Percentiles rank a stretch among this genome's conserved stretches.
Conservation (phyloP, 2,329 filamentous ascomycete genomes). For the Raffaelea deltoideospora region DNA sequence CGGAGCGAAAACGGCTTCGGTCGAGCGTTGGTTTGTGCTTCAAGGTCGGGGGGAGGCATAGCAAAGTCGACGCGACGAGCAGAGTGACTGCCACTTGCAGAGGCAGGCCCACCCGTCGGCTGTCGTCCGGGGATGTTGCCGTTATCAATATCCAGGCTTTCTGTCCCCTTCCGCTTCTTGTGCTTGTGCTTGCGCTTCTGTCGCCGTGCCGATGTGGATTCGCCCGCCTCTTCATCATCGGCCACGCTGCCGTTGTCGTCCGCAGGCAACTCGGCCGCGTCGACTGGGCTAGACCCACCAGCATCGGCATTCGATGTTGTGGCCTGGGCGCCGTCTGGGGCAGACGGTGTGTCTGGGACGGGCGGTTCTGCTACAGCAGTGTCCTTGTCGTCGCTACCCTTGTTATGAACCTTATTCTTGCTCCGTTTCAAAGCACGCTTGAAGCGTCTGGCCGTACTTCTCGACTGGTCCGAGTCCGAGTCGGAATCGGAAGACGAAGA, state of each 20-base stretch:
- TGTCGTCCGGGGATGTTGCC: no score
- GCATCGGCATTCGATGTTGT: no score
- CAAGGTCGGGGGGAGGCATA: slow-evolving; percentile 16
- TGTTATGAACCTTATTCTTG: slow-evolving; percentile 40
- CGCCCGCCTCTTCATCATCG: slow-evolving; percentile 10
- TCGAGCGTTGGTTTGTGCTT: slow-evolving; percentile 18
- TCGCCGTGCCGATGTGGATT: slow-evolving; percentile 3
- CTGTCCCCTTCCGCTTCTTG: no score
- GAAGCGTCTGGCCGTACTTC: slow-evolving; percentile 42
- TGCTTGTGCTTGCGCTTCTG: slow-evolving; percentile 22
- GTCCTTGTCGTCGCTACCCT: slow-evolving; percentile 19
- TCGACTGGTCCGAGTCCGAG: slow-evolving; percentile 26
- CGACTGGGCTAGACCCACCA: no score
- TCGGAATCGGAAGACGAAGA: slow-evolving; percentile 40
- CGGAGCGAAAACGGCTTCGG: slow-evolving; percentile 22
- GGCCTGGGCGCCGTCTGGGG: neutral
- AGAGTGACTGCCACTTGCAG: neutral
- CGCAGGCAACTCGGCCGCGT: neutral
- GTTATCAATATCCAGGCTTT: no score
- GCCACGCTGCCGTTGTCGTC: slow-evolving; percentile 1
- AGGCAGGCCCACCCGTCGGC: no score
- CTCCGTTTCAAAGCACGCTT: slow-evolving; percentile 45
- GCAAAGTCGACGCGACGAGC: slow-evolving; percentile 28
- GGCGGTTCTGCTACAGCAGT: neutral
- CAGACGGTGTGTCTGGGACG: neutral